phyloP scores from a whole-genome alignment of 2,329 filamentous ascomycete species.

The Aspergillus uvarum region DNA sequence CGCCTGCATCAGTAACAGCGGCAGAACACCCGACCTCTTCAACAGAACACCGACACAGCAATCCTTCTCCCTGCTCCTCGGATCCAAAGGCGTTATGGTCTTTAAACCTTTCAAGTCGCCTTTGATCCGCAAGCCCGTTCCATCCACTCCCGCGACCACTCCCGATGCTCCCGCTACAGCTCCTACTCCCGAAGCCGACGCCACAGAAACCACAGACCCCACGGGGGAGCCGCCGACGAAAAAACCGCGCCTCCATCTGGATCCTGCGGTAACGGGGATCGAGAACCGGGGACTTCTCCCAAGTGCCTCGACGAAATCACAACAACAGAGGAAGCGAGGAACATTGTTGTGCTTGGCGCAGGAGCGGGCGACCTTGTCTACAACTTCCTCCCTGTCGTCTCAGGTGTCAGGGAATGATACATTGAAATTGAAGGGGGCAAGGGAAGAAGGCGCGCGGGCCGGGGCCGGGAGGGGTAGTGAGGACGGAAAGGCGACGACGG shows the following conservation, averaged over 20 bases:
- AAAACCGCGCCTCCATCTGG: constrained; percentile 36
- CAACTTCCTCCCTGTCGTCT: too few relatives aligned
- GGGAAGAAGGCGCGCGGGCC: constrained; percentile 10
- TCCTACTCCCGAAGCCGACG: constrained; percentile 4
- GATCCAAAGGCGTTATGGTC: constrained; percentile 31
- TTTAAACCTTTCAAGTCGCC: constrained; percentile 50
- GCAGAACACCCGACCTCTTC: not conserved
- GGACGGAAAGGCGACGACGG: too few relatives aligned
- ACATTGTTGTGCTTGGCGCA: too few relatives aligned
- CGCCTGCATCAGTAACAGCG: not conserved
- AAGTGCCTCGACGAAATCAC: constrained; percentile 27
- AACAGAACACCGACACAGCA: not conserved
- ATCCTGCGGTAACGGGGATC: constrained; percentile 11
- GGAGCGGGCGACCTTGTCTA: too few relatives aligned
- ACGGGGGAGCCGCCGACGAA: constrained; percentile 27
- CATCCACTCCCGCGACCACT: not conserved
- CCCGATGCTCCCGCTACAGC: not conserved
- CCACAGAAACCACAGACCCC: constrained; percentile 15
- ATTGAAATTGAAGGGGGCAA: not conserved
- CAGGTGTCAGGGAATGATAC: constrained; percentile 23
- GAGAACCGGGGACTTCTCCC: constrained; percentile 8
- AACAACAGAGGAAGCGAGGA: not conserved
- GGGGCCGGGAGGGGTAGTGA: constrained; percentile 9
- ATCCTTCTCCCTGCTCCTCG: not conserved
- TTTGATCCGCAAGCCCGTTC: constrained; percentile 38